Evolutionary conservation across 345 rosid genomes (phyloP), one percentile per base, ranked within the genome.

Genomic region (Citrus inodora): DNA sequence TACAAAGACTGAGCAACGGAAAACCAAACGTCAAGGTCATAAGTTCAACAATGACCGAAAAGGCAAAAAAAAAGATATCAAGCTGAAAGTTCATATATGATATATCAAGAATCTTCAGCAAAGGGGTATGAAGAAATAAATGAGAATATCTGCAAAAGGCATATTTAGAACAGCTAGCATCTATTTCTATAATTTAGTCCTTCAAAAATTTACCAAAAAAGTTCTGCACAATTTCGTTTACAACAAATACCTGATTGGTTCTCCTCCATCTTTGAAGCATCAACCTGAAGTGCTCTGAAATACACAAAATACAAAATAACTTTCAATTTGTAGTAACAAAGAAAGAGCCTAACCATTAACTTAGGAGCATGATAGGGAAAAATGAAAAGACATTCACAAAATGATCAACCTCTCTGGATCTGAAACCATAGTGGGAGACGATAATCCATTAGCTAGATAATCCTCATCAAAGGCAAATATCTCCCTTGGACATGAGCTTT

Each of bases 401-500:
- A 82, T 17, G 63, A 63, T 73, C 62, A 72, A 92, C 97, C 94
- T 89, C 70, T 82, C 89, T 3, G 78, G 75, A 74, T 70, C 76
- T 66, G 70, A 19, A 71, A 74, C 76, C 38, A 35, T 40, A 71
- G 70, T 62, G 17, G 83, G 82, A 80, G 85, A 83, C 66, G 21
- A 62, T 21, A 73, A 73, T 38, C 85, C 86, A 32, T 87, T 86
- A 64, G 67, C 75, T 22, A 70, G 51, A 25, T 67, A 79, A 72
- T 75, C 82, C 71, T 77, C 85, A 71, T 80, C 79, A 32, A 80
- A 85, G 76, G 84, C 84, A 61, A 96, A 96, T 55, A 87, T 80
- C 82, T 90, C 95, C 83, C 87, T 89, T 40, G 98, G 90, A 85
- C 89, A 94, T 38, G 89, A 86, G 63, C 86, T 88, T 80, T 92